These are phyloP conservation scores for Salix brachista DNA, from an alignment of 345 rosid genomes.

Conservation along the genomic window DNA sequence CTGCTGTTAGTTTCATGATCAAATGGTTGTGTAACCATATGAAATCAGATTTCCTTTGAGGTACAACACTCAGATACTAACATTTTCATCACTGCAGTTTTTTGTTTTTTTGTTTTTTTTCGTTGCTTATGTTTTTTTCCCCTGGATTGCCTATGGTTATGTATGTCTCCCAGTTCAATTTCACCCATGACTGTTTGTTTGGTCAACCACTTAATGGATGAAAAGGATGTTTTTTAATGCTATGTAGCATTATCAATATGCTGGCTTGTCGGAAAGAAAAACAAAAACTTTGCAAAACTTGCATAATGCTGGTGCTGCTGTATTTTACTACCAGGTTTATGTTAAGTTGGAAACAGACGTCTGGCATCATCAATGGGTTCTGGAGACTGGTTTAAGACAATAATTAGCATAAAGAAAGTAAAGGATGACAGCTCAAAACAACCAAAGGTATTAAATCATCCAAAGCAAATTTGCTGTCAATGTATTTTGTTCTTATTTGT, in stretches of 20 bases:
- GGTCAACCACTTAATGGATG: constrained; percentile 6
- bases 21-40: neutral
- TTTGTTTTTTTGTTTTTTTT: neutral
- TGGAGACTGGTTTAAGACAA: constrained; percentile 71
- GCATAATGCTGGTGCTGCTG: constrained; percentile 13
- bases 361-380: constrained; percentile 58
- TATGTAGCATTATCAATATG: neutral
- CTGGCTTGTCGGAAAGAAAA: neutral
- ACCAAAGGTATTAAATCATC: constrained; percentile 36
- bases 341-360: constrained; percentile 8
- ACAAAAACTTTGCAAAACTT: neutral
- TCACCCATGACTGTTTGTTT: neutral
- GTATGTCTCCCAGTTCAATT: neutral
- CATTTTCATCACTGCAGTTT: neutral
- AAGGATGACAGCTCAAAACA: constrained; percentile 44
- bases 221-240: neutral
- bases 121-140: neutral
- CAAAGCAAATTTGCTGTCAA: neutral
- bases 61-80: neutral
- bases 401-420: constrained; percentile 60
- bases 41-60: neutral
- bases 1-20: neutral
- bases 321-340: constrained; percentile 28
- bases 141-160: neutral
- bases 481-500: neutral